A percentile compares a stretch with the other conserved stretches of the same genome.
Conservation (phyloP, 2,329 filamentous ascomycete genomes). For the Amauroascus verrucosus region DNA sequence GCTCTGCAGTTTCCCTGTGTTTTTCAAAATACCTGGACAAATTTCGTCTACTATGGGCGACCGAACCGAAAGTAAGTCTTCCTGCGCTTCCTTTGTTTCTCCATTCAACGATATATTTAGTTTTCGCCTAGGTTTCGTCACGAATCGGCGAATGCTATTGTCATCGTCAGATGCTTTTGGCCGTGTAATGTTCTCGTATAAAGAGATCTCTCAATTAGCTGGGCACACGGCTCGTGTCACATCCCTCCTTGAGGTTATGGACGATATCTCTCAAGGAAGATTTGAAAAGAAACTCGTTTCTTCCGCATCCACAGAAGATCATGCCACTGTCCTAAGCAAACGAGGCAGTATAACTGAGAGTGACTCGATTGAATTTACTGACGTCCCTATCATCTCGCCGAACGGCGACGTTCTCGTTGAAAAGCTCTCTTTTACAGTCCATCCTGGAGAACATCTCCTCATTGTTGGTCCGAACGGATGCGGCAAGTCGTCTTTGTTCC, state of each 20-base stretch:
- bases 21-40: constrained; percentile 78
- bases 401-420: constrained; percentile 88
- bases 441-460: constrained; percentile 77
- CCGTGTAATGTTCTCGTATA: constrained; percentile 94
- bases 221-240: constrained; percentile 91
- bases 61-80: constrained; percentile 47
- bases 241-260: constrained; percentile 82
- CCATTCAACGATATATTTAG: constrained; percentile 1
- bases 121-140: constrained; percentile 61
- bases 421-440: constrained; percentile 75
- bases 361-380: constrained; percentile 68
- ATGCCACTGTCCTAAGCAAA: constrained; percentile 70
- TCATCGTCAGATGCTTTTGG: constrained; percentile 93
- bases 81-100: not conserved
- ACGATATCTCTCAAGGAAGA: constrained; percentile 77
- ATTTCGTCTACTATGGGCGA: constrained; percentile 43
- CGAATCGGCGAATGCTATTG: constrained; percentile 81
- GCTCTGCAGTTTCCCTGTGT: constrained; percentile 89
- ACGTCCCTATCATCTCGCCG: constrained; percentile 92
- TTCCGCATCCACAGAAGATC: constrained; percentile 68
- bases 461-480: constrained; percentile 96
- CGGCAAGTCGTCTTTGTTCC: constrained; percentile 91
- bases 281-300: constrained; percentile 97
- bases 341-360: constrained; percentile 76
- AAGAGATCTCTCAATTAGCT: constrained; percentile 90